These are phyloP conservation scores for Porogramme epimiltina DNA, from an alignment of 1,284 basidiomycete species.

Conservation along the genomic window DNA sequence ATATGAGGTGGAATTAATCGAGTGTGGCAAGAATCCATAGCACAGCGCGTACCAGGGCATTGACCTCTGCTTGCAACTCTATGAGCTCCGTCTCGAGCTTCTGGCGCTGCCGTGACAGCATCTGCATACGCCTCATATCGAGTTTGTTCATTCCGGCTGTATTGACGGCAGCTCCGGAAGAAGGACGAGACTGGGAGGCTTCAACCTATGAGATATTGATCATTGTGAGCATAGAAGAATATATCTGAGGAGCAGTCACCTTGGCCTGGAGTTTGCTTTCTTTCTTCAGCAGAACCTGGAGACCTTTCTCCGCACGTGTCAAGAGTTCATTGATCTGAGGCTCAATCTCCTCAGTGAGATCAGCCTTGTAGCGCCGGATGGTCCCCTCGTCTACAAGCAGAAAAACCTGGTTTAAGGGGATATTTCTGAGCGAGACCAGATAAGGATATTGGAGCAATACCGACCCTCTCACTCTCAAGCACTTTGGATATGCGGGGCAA, in stretches of 20 bases:
- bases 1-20: not conserved
- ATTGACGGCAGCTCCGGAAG: constrained; percentile 37
- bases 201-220: constrained; percentile 45
- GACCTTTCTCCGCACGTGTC: constrained; percentile 67
- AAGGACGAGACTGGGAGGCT: constrained; percentile 46
- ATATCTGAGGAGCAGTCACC: constrained; percentile 35
- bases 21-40: not conserved
- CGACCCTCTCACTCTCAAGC: constrained; percentile 63
- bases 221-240: not conserved
- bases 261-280: constrained; percentile 60
- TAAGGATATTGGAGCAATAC: constrained; percentile 11
- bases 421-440: too few species aligned
- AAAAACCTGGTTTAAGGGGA: constrained; percentile 61
- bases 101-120: constrained; percentile 63
- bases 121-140: constrained; percentile 62
- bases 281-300: constrained; percentile 58
- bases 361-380: constrained; percentile 67
- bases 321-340: constrained; percentile 76
- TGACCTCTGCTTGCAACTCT: constrained; percentile 59
- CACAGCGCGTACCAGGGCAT: constrained; percentile 45
- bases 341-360: constrained; percentile 75
- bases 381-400: constrained; percentile 70
- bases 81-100: constrained; percentile 57
- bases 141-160: constrained; percentile 63
- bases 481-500: constrained; percentile 67